Evolutionary conservation across 441 rosid genomes (phyloP).

Genomic region (Euphorbia neoarborescens): DNA sequence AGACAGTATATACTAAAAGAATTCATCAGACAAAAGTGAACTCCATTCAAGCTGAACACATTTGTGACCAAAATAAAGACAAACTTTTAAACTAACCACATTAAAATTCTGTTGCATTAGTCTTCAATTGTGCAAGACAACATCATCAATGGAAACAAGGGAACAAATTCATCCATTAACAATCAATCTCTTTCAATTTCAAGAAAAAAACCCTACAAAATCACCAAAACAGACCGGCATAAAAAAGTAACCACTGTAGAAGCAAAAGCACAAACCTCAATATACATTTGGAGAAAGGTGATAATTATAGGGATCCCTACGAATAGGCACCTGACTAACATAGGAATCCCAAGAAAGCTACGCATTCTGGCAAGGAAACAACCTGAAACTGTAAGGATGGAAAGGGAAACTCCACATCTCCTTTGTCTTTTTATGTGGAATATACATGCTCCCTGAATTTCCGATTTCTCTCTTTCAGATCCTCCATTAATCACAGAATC

Average conservation of each 20-base stretch:
- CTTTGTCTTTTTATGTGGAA: constrained; percentile 56
- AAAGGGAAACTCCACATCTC: constrained; percentile 93
- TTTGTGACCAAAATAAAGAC: neutral
- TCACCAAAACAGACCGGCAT: neutral
- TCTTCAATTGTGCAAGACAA: neutral
- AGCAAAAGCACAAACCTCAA: constrained; percentile 6
- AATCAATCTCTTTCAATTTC: too few species aligned
- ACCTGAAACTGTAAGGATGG: constrained; percentile 95
- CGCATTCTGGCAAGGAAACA: constrained; percentile 80
- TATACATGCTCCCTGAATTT: constrained; percentile 72
- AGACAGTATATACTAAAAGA: neutral
- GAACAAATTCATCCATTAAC: neutral
- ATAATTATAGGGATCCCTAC: constrained; percentile 91
- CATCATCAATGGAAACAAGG: neutral
- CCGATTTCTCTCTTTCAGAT: constrained; percentile 78
- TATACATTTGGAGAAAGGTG: constrained; percentile 40
- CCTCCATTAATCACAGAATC: constrained; percentile 80
- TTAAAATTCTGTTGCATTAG: neutral
- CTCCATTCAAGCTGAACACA: neutral
- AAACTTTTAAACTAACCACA: neutral
- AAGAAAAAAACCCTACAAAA: neutral
- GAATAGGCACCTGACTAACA: constrained; percentile 84
- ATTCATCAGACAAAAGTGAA: neutral
- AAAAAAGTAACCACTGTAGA: neutral
- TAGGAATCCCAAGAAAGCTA: constrained; percentile 87